phyloP scores from a whole-genome alignment of 1,284 basidiomycete species.

The Pyrrhoderma noxium region DNA sequence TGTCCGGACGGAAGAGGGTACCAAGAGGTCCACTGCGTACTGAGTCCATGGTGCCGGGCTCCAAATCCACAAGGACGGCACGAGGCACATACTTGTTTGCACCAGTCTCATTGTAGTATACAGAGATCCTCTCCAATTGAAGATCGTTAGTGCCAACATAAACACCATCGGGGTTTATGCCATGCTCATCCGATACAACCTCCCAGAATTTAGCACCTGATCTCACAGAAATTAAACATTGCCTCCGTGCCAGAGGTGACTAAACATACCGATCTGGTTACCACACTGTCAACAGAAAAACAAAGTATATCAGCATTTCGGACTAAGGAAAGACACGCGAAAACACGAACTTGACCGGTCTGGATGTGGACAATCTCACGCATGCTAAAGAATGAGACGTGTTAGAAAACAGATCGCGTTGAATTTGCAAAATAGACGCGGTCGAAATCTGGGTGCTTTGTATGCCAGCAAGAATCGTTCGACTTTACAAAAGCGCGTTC shows the following conservation, averaged over 20 bases:
- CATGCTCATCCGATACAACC: conserved; percentile 96
- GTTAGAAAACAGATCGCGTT: conserved; percentile 4
- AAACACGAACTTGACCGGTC: conserved; percentile 75
- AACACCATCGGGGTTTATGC: conserved; percentile 85
- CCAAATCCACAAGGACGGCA: conserved; percentile 86
- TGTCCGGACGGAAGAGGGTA: conserved; percentile 81
- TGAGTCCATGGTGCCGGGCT: conserved; percentile 85
- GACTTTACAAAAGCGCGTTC: neutral
- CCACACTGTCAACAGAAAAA: conserved; percentile 61
- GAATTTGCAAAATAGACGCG: conserved; percentile 1
- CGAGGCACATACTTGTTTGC: conserved; percentile 88
- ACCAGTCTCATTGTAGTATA: conserved; percentile 91
- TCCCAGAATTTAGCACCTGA: conserved; percentile 98
- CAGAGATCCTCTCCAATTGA: conserved; percentile 95
- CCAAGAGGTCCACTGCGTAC: conserved; percentile 65
- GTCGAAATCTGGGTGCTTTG: neutral
- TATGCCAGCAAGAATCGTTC: neutral
- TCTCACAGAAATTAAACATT: conserved; percentile 19
- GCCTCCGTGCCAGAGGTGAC: conserved; percentile 16
- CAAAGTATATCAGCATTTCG: conserved; percentile 20
- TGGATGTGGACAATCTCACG: conserved; percentile 97
- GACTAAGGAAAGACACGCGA: conserved; percentile 13
- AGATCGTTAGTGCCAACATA: conserved; percentile 94
- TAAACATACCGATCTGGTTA: conserved; percentile 85
- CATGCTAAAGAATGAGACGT: conserved; percentile 51